Percentiles rank a stretch among this genome's conserved stretches.
phyloP scores from a whole-genome alignment of 129 eudicot species.

The Oenanthe sinensis region DNA sequence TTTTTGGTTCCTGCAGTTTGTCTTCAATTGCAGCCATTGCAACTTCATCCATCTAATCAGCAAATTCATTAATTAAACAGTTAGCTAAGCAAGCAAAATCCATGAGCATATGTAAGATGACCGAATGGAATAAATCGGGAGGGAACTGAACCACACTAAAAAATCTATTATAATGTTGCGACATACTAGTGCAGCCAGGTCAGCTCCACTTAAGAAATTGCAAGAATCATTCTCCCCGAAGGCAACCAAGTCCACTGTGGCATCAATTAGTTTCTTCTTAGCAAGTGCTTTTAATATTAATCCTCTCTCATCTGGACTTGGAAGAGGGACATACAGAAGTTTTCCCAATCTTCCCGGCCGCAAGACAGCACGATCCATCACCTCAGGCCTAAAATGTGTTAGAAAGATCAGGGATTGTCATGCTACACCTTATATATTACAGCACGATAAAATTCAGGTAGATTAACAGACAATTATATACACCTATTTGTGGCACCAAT shows the following conservation, averaged over 20 bases:
- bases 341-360: conserved; percentile 86
- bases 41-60: conserved; percentile 66
- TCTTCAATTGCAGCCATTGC: conserved; percentile 68
- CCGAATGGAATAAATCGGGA: neutral
- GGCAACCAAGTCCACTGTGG: conserved; percentile 56
- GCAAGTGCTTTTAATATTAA: conserved; percentile 71
- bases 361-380: conserved; percentile 25
- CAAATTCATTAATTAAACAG: neutral
- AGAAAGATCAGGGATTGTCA: neutral
- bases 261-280: conserved; percentile 54
- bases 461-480: neutral
- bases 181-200: conserved; percentile 70
- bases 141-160: neutral
- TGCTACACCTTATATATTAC: neutral
- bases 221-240: conserved; percentile 51
- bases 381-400: conserved; percentile 6
- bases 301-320: conserved; percentile 78
- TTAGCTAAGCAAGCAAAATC: neutral
- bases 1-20: conserved; percentile 15
- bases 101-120: neutral
- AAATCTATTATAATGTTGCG: neutral
- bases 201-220: conserved; percentile 78
- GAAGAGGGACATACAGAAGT: conserved; percentile 63
- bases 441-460: neutral
- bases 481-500: no score